Percentiles rank a stretch among this genome's conserved stretches.
Evolutionary conservation across 768 basidiomycete genomes (phyloP).

Genomic region (Termitomyces sp.): DNA sequence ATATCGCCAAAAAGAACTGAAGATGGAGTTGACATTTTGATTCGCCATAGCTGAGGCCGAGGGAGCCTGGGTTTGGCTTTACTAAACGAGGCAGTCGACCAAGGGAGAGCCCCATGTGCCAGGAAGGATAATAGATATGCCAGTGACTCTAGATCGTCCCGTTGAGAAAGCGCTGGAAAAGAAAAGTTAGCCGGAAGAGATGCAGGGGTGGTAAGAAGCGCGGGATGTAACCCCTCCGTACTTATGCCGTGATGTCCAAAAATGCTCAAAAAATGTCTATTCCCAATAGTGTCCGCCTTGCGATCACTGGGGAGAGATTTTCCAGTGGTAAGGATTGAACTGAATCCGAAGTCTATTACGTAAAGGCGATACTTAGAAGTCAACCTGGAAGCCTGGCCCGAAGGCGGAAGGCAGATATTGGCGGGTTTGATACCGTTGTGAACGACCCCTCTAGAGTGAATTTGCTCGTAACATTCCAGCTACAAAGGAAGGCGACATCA

Average conservation of each 20-base stretch:
- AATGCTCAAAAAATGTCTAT: constrained; percentile 24
- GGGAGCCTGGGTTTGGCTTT: neutral
- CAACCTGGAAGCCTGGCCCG: neutral
- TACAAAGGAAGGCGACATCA: constrained; percentile 1
- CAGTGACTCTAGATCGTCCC: constrained; percentile 31
- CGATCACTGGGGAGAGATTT: constrained; percentile 12
- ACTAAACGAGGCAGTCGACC: constrained; percentile 11
- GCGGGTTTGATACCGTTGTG: constrained; percentile 27
- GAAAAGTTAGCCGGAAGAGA: neutral
- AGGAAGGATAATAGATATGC: constrained; percentile 29
- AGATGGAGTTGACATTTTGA: constrained; percentile 23
- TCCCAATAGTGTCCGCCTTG: constrained; percentile 19
- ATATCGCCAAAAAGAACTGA: constrained; percentile 21
- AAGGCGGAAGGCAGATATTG: constrained; percentile 19
- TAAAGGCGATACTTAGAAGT: neutral
- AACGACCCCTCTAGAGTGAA: constrained; percentile 20
- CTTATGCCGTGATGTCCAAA: constrained; percentile 26
- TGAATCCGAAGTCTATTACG: neutral
- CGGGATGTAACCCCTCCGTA: constrained; percentile 6
- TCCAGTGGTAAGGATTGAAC: too few species aligned
- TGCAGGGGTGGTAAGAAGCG: too few species aligned
- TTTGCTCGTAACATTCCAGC: constrained; percentile 20
- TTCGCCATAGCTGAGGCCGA: constrained; percentile 20
- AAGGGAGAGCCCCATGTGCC: constrained; percentile 24
- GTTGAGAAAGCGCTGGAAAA: constrained; percentile 24